A percentile compares a stretch with the other conserved stretches of the same genome.
These are phyloP conservation scores for Pholiota microspora DNA, from an alignment of 768 basidiomycete species.

Conservation along the genomic window DNA sequence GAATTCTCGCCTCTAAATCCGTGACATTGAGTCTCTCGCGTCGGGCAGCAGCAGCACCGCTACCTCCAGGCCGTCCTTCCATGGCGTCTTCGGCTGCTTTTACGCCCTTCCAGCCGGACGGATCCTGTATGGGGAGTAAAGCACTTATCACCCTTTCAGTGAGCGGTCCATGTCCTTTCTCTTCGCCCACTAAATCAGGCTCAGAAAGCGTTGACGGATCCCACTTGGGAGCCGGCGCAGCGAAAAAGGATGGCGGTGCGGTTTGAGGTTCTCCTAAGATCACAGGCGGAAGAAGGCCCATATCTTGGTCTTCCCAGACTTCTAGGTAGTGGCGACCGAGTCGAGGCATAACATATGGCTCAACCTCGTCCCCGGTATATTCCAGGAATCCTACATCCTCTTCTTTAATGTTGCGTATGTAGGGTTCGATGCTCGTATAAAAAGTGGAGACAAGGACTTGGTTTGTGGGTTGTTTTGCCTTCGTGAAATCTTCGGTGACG, in stretches of 20 bases:
- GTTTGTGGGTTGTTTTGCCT: slow-evolving; percentile 65
- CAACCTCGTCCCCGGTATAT: slow-evolving; percentile 86
- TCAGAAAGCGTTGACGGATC: slow-evolving; percentile 82
- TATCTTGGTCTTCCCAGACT: slow-evolving; percentile 93
- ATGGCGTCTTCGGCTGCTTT: slow-evolving; percentile 84
- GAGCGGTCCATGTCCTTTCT: slow-evolving; percentile 81
- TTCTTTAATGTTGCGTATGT: slow-evolving; percentile 85
- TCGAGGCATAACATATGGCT: slow-evolving; percentile 83
- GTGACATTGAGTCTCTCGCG: slow-evolving; percentile 75
- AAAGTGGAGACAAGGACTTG: slow-evolving; percentile 75
- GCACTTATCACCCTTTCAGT: slow-evolving; percentile 84
- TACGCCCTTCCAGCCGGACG: slow-evolving; percentile 67
- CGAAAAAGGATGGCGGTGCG: slow-evolving; percentile 36
- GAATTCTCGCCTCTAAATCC: slow-evolving; percentile 73
- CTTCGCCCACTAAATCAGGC: slow-evolving; percentile 64
- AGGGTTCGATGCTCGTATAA: slow-evolving; percentile 87
- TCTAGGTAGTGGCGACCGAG: slow-evolving; percentile 87
- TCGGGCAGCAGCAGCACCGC: slow-evolving; percentile 72
- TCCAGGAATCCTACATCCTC: slow-evolving; percentile 95
- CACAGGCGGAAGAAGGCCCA: slow-evolving; percentile 33
- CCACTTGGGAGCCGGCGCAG: slow-evolving; percentile 67
- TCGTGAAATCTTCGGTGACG: slow-evolving; percentile 88
- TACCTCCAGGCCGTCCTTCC: slow-evolving; percentile 80
- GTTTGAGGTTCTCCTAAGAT: slow-evolving; percentile 28
- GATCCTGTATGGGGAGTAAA: slow-evolving; percentile 67